Base-by-base conservation (phyloP, 139 green algal genomes). In the Haematococcus lacustris region DNA sequence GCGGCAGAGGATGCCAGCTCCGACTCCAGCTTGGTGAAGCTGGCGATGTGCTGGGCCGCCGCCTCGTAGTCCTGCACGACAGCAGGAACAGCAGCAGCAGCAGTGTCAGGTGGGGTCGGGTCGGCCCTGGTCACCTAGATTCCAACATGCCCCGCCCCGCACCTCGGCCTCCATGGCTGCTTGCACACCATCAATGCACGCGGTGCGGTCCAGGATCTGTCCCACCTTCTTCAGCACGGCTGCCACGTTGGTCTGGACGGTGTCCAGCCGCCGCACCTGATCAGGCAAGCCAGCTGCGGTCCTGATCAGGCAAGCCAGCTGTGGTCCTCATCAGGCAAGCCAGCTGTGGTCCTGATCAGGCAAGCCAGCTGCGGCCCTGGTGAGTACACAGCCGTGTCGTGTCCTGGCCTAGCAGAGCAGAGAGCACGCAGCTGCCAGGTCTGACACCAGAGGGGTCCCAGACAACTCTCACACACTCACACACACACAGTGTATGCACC, bases 21-120 rank as follows among this genome's bases (percentile, higher is more conserved):
- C 1, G 79, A 70, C 65, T 97, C 90, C 43, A 97, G 83, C 38
- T 91, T 78, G 51, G 92, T 79, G 70, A 94, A 96, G 3, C 73
- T 87, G 33, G 75, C 72, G 37, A 98, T 86, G 76, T 85, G 90
- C 2, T 85, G 40, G 2, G 91, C 93, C 26, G 93, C 93, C 0
- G 79, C 80, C 66, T 98, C 94, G 68, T 92, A 97, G 71, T 98
- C 91, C 70, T 92, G 76, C 9, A 28, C 17, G 43, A 17, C 43
- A n/a, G n/a, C n/a, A 57, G 13, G 21, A 57, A 21, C 13, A 57
- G 21, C 47, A n/a, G 13, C 47, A 57, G 13, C 47, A 57, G 21
- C 47, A 57, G 21, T 57, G 47, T 21, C 47, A 57, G 47, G 13
- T 57, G 47, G 47, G 13, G 47, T n/a, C n/a, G n/a, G n/a, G n/a